A percentile compares a stretch with the other conserved stretches of the same genome.
These are phyloP conservation scores for Hirschfeldia incana DNA, from an alignment of 345 rosid species.

Conservation along the genomic window DNA sequence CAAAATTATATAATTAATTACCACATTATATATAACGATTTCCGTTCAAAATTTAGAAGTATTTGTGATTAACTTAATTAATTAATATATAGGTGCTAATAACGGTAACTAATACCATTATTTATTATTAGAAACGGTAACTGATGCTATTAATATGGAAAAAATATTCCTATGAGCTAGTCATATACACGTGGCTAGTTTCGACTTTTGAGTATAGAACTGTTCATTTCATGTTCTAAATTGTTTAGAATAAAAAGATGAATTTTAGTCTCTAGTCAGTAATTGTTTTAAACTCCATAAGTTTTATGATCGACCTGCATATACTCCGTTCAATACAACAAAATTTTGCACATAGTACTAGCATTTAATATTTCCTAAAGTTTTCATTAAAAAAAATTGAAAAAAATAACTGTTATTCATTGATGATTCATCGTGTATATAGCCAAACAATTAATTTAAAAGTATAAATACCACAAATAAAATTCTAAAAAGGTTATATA, in stretches of 20 bases:
- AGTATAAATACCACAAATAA: background rate
- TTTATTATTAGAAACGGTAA: background rate
- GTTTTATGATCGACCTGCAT: background rate
- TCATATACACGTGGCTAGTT: background rate
- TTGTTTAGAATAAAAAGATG: too few species aligned
- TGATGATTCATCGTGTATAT: background rate
- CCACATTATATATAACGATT: background rate
- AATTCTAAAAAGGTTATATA: background rate
- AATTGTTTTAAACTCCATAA: too few species aligned
- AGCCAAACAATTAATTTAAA: background rate
- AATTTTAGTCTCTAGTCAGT: too few species aligned
- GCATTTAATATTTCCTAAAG: background rate
- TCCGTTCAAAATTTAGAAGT: background rate
- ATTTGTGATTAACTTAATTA: background rate
- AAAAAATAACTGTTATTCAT: background rate
- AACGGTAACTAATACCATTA: background rate
- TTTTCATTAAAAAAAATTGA: background rate
- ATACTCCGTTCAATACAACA: background rate
- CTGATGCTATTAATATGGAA: background rate
- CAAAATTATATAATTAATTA: background rate
- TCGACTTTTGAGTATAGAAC: background rate
- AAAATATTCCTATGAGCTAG: background rate
- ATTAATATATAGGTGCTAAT: background rate
- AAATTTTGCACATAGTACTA: background rate
- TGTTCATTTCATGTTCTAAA: background rate